Conservation (phyloP, 148 eudicot species). For the Nepenthes mirabilis region DNA sequence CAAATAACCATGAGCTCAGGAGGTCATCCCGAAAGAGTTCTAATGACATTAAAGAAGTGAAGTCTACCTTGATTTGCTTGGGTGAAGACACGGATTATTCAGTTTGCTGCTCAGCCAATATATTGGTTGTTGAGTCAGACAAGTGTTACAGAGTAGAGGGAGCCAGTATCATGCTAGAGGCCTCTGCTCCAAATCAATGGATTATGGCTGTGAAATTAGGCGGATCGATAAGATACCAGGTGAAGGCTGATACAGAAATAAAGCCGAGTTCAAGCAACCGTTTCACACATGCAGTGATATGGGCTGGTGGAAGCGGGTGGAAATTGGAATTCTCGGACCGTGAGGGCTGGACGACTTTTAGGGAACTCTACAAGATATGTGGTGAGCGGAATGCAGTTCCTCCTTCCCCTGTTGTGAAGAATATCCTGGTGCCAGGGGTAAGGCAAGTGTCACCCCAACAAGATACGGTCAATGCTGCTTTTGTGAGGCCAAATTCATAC, state of each 20-base stretch:
- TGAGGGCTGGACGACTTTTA: constrained; percentile 69
- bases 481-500: constrained; percentile 51
- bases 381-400: constrained; percentile 38
- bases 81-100: constrained; percentile 27
- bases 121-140: constrained; percentile 58
- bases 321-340: constrained; percentile 73
- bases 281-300: constrained; percentile 44
- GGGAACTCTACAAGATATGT: constrained; percentile 65
- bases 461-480: constrained; percentile 17
- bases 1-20: constrained; percentile 15
- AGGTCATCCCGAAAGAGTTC: constrained; percentile 21
- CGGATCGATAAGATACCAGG: constrained; percentile 24
- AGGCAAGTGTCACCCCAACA: constrained; percentile 31
- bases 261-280: constrained; percentile 51
- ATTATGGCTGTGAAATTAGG: constrained; percentile 48
- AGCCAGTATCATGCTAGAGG: constrained; percentile 44
- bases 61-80: constrained; percentile 17
- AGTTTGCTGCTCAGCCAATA: constrained; percentile 38
- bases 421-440: constrained; percentile 68
- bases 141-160: constrained; percentile 62
- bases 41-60: constrained; percentile 19
- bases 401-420: constrained; percentile 26
- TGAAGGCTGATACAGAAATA: constrained; percentile 30
- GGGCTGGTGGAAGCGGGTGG: constrained; percentile 55
- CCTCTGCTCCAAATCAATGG: constrained; percentile 46